Conservation (phyloP, 768 basidiomycete species). For the Amyloporia xantha region DNA sequence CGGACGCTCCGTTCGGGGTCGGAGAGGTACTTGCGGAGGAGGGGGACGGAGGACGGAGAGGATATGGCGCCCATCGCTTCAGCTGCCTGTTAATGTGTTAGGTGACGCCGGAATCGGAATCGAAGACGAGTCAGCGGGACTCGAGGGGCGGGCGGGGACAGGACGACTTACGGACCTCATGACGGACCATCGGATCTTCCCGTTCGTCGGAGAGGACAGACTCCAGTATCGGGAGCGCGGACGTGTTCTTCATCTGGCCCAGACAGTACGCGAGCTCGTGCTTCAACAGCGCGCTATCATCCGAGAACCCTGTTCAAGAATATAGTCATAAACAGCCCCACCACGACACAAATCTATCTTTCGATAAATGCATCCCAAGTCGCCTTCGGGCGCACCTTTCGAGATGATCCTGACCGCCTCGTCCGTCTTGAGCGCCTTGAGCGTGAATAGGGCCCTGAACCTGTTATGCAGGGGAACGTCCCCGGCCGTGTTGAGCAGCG, state of each 20-base stretch:
- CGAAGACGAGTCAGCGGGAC: background rate
- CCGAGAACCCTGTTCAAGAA: constrained; percentile 58
- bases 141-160: background rate
- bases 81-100: constrained; percentile 60
- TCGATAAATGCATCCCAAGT: background rate
- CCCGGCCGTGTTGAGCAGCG: constrained; percentile 71
- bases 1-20: constrained; percentile 73
- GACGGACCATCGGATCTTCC: constrained; percentile 95
- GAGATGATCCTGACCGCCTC: constrained; percentile 82
- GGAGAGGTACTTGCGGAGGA: constrained; percentile 63
- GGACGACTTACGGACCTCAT: constrained; percentile 68
- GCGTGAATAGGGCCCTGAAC: constrained; percentile 87
- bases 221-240: constrained; percentile 77
- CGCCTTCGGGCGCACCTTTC: constrained; percentile 45
- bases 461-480: constrained; percentile 75
- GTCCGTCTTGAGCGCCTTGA: constrained; percentile 76
- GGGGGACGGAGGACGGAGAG: constrained; percentile 50
- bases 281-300: constrained; percentile 86
- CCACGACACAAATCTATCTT: too few species aligned
- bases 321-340: constrained; percentile 27
- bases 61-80: constrained; percentile 98
- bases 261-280: constrained; percentile 97
- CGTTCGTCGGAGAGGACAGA: constrained; percentile 58
- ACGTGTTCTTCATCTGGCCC: constrained; percentile 75
- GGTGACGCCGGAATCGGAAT: background rate